phyloP scores from a whole-genome alignment of 768 basidiomycete genomes.

The Pleurotus citrinopileatus region DNA sequence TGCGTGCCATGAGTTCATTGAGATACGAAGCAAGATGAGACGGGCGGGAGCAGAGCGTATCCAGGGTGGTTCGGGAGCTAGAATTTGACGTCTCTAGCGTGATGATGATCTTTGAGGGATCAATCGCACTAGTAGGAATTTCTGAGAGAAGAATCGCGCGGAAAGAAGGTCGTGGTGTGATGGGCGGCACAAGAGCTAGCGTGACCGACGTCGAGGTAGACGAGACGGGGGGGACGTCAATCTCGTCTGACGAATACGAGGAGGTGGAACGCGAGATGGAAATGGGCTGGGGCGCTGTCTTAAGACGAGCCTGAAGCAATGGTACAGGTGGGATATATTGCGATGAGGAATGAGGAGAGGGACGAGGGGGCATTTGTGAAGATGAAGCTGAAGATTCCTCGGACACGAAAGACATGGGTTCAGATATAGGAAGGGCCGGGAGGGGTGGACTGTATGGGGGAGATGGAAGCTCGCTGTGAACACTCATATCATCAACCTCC shows the following conservation, averaged over 20 bases:
- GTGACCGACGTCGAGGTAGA: constrained; percentile 26
- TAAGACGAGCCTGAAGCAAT: neutral
- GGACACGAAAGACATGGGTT: neutral
- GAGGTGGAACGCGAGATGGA: constrained; percentile 38
- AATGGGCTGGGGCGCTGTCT: constrained; percentile 14
- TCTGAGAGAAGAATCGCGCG: constrained; percentile 64
- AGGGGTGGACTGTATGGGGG: constrained; percentile 49
- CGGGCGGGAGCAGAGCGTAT: constrained; percentile 64
- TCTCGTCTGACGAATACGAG: constrained; percentile 33
- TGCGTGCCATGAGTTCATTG: constrained; percentile 32
- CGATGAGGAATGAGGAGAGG: constrained; percentile 22
- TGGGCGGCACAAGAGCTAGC: constrained; percentile 17
- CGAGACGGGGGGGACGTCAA: constrained; percentile 46
- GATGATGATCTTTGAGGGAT: constrained; percentile 63
- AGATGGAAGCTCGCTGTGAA: constrained; percentile 20
- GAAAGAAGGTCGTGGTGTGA: constrained; percentile 49
- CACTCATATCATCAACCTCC: neutral
- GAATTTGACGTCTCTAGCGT: constrained; percentile 72
- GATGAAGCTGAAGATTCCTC: constrained; percentile 21
- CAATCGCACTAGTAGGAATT: constrained; percentile 42
- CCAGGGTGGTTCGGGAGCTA: constrained; percentile 62
- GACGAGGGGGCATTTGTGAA: constrained; percentile 29
- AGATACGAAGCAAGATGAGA: constrained; percentile 65
- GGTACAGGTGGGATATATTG: constrained; percentile 16
- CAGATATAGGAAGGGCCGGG: constrained; percentile 45